Percentiles rank a stretch among this genome's conserved stretches.
Evolutionary conservation across 306 rosid species (phyloP).

Genomic region (Arachis stenosperma): DNA sequence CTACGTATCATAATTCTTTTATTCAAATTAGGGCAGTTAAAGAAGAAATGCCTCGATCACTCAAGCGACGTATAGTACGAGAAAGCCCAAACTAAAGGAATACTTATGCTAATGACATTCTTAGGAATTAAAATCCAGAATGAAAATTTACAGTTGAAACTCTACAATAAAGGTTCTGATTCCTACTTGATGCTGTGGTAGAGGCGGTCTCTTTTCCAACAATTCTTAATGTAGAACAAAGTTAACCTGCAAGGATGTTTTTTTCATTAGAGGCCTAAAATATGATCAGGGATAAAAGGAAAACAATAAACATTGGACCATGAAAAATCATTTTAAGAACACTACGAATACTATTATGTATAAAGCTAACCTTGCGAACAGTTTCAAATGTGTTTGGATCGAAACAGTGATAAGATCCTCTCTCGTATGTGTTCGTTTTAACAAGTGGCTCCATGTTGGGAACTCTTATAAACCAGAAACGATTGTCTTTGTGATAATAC

Average conservation of each 20-base stretch:
- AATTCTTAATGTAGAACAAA: conserved; percentile 71
- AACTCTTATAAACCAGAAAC: conserved; percentile 70
- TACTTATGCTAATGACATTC: conserved; percentile 44
- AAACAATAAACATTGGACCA: neutral
- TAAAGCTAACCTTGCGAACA: conserved; percentile 73
- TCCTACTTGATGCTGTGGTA: conserved; percentile 66
- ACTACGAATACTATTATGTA: neutral
- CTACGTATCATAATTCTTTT: conserved; percentile 29
- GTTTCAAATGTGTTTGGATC: conserved; percentile 86
- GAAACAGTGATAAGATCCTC: conserved; percentile 88
- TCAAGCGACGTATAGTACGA: conserved; percentile 35
- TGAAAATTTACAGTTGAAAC: conserved; percentile 57
- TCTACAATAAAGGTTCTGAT: conserved; percentile 50
- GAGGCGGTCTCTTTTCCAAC: conserved; percentile 81
- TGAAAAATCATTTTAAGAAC: neutral
- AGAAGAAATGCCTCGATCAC: conserved; percentile 19
- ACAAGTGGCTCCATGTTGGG: conserved; percentile 85
- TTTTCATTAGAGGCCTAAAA: conserved; percentile 26
- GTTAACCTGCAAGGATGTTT: conserved; percentile 73
- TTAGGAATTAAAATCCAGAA: conserved; percentile 41
- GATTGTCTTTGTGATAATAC: conserved; percentile 90
- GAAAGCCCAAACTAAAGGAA: conserved; percentile 36
- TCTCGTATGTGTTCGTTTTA: conserved; percentile 73
- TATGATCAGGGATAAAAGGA: neutral
- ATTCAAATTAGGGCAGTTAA: neutral